Conservation (phyloP, 108 stramenopile genomes). For the Mediolabrus comicus region DNA sequence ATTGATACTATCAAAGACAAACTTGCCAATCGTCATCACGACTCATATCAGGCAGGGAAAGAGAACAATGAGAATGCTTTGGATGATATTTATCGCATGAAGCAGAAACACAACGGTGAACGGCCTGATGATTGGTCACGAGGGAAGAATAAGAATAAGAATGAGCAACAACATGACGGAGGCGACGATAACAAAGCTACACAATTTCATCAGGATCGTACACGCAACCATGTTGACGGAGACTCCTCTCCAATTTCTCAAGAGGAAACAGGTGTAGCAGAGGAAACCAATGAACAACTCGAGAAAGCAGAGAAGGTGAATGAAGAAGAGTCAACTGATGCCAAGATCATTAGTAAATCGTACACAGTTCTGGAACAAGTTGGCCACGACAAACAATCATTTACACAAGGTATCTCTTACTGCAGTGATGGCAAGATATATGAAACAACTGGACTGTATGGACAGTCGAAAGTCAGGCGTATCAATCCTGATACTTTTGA, state of each 20-base stretch:
- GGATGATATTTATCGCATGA: not conserved
- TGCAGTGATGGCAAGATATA: constrained; percentile 56
- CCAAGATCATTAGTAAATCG: constrained; percentile 33
- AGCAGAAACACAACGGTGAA: not conserved
- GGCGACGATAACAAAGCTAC: not conserved
- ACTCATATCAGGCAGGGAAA: not conserved
- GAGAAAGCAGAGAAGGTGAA: not conserved
- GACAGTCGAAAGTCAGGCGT: constrained; percentile 59
- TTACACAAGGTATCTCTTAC: constrained; percentile 86
- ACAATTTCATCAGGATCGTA: too few relatives aligned
- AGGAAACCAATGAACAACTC: not conserved
- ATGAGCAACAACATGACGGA: not conserved
- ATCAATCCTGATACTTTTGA: constrained; percentile 67
- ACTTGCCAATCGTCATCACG: constrained; percentile 21
- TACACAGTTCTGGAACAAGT: constrained; percentile 63
- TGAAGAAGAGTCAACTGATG: constrained; percentile 2
- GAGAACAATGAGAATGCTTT: not conserved
- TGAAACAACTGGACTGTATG: constrained; percentile 75
- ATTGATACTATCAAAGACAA: constrained; percentile 23
- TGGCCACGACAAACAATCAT: constrained; percentile 57
- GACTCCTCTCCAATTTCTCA: not conserved
- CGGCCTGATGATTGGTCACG: not conserved
- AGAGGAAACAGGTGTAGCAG: not conserved
- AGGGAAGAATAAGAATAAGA: not conserved
- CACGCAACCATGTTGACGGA: not conserved